Evolutionary conservation across 2,329 filamentous ascomycete genomes (phyloP).

Genomic region (Colletotrichum sp.): DNA sequence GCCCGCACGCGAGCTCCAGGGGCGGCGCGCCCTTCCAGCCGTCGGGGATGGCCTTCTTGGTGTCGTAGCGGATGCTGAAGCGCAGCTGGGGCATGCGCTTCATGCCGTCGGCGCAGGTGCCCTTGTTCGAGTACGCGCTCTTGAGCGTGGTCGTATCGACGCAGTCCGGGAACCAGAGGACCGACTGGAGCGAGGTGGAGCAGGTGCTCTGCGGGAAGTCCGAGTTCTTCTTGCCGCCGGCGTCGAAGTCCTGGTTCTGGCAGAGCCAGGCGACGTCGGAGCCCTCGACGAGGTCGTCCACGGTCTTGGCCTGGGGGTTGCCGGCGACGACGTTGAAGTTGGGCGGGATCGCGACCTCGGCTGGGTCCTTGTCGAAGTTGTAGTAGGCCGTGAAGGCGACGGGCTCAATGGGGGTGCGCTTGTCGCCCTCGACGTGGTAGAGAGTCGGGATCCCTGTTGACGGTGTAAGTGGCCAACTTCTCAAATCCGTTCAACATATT

Average conservation of each 20-base stretch:
- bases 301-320: constrained; percentile 39
- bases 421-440: constrained; percentile 41
- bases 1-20: constrained; percentile 45
- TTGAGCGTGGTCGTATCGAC: constrained; percentile 22
- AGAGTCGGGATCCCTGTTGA: constrained; percentile 41
- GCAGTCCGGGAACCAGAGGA: constrained; percentile 27
- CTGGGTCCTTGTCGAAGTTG: constrained; percentile 37
- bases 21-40: constrained; percentile 52
- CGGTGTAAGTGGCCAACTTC: constrained; percentile 8
- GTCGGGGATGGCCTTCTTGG: constrained; percentile 41
- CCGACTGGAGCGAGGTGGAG: constrained; percentile 28
- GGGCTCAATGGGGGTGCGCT: constrained; percentile 39
- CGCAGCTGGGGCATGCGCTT: constrained; percentile 51
- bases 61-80: constrained; percentile 50
- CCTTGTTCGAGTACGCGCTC: constrained; percentile 20
- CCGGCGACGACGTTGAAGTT: constrained; percentile 47
- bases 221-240: constrained; percentile 3
- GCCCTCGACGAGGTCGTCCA: constrained; percentile 13
- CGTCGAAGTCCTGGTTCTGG: constrained; percentile 8
- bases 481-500: neutral
- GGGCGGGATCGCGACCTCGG: constrained; percentile 49
- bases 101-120: constrained; percentile 41
- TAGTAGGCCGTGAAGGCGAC: constrained; percentile 52
- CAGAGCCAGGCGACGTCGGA: constrained; percentile 19
- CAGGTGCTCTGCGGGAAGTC: constrained; percentile 24